phyloP scores from a whole-genome alignment of 352 stramenopile species.

The Pythium monospermum region DNA sequence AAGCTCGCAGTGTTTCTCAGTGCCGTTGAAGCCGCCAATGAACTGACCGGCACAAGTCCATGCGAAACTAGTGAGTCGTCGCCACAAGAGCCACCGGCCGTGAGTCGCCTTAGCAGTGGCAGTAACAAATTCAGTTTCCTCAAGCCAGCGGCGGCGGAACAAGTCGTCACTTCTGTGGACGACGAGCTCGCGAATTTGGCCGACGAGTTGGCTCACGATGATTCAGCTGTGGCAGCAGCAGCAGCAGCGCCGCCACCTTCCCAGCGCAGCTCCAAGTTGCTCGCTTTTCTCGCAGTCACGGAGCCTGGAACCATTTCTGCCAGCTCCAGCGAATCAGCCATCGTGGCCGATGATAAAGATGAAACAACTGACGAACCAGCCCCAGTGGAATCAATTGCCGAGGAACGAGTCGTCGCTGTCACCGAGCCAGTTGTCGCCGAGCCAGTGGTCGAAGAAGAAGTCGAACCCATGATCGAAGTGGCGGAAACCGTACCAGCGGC shows the following conservation, averaged over 20 bases:
- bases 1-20: slow-evolving; percentile 65
- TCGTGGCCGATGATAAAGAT: too few relatives aligned
- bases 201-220: too few relatives aligned
- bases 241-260: neutral
- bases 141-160: neutral
- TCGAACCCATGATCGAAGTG: too few relatives aligned
- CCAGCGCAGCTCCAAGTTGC: neutral
- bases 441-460: slow-evolving; percentile 6
- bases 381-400: neutral
- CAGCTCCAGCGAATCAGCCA: too few relatives aligned
- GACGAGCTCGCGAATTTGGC: neutral
- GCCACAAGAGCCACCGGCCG: too few relatives aligned
- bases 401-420: slow-evolving; percentile 23
- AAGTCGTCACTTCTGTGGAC: neutral
- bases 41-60: slow-evolving; percentile 4
- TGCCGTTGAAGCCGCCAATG: slow-evolving; percentile 39
- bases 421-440: slow-evolving; percentile 1
- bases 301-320: slow-evolving; percentile 1
- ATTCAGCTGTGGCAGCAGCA: too few relatives aligned
- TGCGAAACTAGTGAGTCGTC: neutral
- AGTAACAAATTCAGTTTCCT: too few relatives aligned
- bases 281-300: slow-evolving; percentile 10
- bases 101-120: neutral
- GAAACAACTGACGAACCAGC: neutral
- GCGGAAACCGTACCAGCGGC: slow-evolving; percentile 8